Conservation (phyloP, 495 filamentous ascomycete genomes). For the Hamigera avellanea region DNA sequence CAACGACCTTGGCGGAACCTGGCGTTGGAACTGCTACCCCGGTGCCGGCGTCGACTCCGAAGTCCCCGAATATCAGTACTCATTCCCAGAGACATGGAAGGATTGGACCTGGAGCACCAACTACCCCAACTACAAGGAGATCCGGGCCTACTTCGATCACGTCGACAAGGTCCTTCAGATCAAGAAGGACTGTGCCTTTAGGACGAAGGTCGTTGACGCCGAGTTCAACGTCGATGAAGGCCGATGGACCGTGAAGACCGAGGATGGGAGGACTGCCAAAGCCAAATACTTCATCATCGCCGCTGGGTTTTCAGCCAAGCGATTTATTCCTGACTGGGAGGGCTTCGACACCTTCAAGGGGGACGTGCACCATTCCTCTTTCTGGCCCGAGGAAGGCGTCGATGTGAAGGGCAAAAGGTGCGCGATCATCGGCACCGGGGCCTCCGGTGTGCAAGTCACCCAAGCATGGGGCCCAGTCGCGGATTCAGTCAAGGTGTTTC, state of each 20-base stretch:
- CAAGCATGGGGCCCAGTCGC: slow-evolving; percentile 33
- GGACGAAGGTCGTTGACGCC: slow-evolving; percentile 33
- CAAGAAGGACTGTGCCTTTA: slow-evolving; percentile 39
- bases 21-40: slow-evolving; percentile 42
- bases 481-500: slow-evolving; percentile 32
- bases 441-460: slow-evolving; percentile 44
- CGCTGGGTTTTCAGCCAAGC: slow-evolving; percentile 20
- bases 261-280: slow-evolving; percentile 30
- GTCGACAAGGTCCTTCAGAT: slow-evolving; percentile 37
- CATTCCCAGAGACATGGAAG: slow-evolving; percentile 38
- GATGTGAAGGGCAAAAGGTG: slow-evolving; percentile 36
- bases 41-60: slow-evolving; percentile 36
- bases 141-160: slow-evolving; percentile 44
- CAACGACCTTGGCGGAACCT: slow-evolving; percentile 33
- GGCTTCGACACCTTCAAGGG: slow-evolving; percentile 44
- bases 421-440: slow-evolving; percentile 50
- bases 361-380: slow-evolving; percentile 40
- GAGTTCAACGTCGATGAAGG: slow-evolving; percentile 26
- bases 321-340: slow-evolving; percentile 34
- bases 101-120: slow-evolving; percentile 40
- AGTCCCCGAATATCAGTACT: slow-evolving; percentile 40
- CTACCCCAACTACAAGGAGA: slow-evolving; percentile 39
- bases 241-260: slow-evolving; percentile 36
- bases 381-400: slow-evolving; percentile 44
- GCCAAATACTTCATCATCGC: slow-evolving; percentile 38